Evolutionary conservation across 2,329 filamentous ascomycete species (phyloP), one percentile per base, ranked within the genome.

Genomic region (Epichloe sp.): DNA sequence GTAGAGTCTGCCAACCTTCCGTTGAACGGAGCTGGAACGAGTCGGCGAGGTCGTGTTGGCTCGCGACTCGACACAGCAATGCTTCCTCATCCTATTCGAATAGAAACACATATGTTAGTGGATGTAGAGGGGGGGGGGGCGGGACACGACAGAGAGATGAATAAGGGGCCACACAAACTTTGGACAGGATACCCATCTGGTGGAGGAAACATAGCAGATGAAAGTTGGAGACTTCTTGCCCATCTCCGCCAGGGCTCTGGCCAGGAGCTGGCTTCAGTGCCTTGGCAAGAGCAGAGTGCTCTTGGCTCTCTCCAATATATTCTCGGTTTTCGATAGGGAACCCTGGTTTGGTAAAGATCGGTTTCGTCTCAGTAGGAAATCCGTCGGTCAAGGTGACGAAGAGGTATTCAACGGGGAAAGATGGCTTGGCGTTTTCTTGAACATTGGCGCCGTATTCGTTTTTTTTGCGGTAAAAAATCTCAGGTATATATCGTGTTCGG

Each of bases 361-460:
- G 88, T 51, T 82, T 84, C 4, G 88, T 79, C 44, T 82, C 76
- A 49, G 84, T 87, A 3, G 93, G 93, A 71, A 98, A 97, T 53
- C 93, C 93, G 64, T 98, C 91, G 1, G 93, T 98, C 56, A 98
- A 77, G 8, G 93, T 97, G 54, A 97, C 88, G 52, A 97, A 83
- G 36, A 98, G 78, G 65, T 97, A 98, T 65, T 98, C 93, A 47
- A 96, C 90, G 0, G 93, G 93, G 66, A 98, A 98, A 44, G 86
- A 83, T 0, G 93, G 93, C 65, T 96, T 97, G 23, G 93, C 93
- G 60, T 95, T 97, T 67, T 97, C 88, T 65, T 96, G 93, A 7
- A 97, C 93, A 59, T 91, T 95, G 56, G 86, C 88, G 36, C 90
- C 90, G 63, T 98, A 95, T 66, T 98, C 91, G 67, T 98, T 98